Evolutionary conservation across 2,329 filamentous ascomycete genomes (phyloP).

Genomic region (Coleophoma crateriformis): DNA sequence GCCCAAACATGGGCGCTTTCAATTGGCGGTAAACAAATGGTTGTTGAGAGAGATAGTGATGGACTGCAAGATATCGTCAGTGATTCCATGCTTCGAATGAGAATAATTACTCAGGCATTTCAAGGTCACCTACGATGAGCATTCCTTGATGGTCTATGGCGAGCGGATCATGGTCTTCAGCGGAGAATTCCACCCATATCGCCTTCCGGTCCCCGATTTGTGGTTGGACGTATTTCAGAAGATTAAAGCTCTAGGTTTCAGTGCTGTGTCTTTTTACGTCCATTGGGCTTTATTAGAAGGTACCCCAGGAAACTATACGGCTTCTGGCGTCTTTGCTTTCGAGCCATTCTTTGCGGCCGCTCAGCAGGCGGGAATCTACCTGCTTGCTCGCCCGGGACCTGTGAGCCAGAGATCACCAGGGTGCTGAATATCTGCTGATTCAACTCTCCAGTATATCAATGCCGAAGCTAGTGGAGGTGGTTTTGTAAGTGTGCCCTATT

Average conservation of each 20-base stretch:
- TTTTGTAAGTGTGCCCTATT: conserved; percentile 33
- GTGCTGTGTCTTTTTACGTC: conserved; percentile 72
- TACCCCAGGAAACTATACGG: conserved; percentile 61
- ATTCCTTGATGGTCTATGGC: conserved; percentile 57
- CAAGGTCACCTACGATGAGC: conserved; percentile 58
- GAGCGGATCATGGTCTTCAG: conserved; percentile 57
- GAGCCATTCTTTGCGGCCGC: conserved; percentile 76
- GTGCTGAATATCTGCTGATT: too few relatives aligned
- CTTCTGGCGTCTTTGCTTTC: conserved; percentile 66
- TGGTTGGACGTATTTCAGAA: conserved; percentile 77
- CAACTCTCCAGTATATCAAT: conserved; percentile 58
- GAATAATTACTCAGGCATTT: conserved; percentile 26
- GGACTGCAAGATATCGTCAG: conserved; percentile 50
- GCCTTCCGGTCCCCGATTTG: conserved; percentile 54
- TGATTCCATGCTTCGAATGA: conserved; percentile 4
- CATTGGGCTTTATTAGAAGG: conserved; percentile 77
- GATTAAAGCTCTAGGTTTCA: conserved; percentile 76
- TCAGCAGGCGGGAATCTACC: conserved; percentile 65
- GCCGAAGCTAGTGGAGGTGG: conserved; percentile 73
- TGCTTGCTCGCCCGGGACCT: conserved; percentile 50
- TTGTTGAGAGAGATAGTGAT: conserved; percentile 43
- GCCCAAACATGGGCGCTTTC: conserved; percentile 39
- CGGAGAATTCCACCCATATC: conserved; percentile 58
- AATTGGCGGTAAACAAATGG: conserved; percentile 41
- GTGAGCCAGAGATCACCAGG: conserved; percentile 8